A percentile compares a stretch with the other conserved stretches of the same genome.
Evolutionary conservation across 2,329 filamentous ascomycete genomes (phyloP).

Genomic region (Fusarium buharicum): DNA sequence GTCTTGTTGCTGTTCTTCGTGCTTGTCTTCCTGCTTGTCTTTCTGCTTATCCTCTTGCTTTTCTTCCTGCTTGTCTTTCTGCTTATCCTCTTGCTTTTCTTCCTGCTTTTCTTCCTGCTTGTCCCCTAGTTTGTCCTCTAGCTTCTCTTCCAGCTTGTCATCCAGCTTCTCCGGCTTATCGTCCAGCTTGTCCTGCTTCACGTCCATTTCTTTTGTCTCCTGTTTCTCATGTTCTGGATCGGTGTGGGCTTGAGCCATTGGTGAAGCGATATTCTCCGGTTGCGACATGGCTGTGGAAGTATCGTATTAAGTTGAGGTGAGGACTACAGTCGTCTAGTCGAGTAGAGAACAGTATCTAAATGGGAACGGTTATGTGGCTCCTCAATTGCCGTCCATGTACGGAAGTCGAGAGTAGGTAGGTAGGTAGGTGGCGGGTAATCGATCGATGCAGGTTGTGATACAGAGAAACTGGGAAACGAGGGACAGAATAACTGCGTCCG

Average conservation of each 20-base stretch:
- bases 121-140: not conserved
- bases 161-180: constrained; percentile 6
- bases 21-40: constrained; percentile 20
- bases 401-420: constrained; percentile 13
- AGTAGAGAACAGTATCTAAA: constrained; percentile 3
- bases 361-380: constrained; percentile 35
- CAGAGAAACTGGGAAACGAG: constrained; percentile 29
- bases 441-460: constrained; percentile 21
- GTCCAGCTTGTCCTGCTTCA: constrained; percentile 6
- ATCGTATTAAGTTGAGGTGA: constrained; percentile 5
- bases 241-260: constrained; percentile 32
- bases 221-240: constrained; percentile 24
- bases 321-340: constrained; percentile 22
- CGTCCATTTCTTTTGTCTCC: constrained; percentile 1
- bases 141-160: not conserved
- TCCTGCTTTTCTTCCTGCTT: not conserved
- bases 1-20: constrained; percentile 11
- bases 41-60: constrained; percentile 15
- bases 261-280: constrained; percentile 46
- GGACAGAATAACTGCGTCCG: constrained; percentile 31
- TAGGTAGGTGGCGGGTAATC: constrained; percentile 10
- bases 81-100: constrained; percentile 4
- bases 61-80: not conserved
- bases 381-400: constrained; percentile 40
- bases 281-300: constrained; percentile 48